Base-by-base conservation (phyloP, 2,329 filamentous ascomycete genomes). In the Fusarium setosum region DNA sequence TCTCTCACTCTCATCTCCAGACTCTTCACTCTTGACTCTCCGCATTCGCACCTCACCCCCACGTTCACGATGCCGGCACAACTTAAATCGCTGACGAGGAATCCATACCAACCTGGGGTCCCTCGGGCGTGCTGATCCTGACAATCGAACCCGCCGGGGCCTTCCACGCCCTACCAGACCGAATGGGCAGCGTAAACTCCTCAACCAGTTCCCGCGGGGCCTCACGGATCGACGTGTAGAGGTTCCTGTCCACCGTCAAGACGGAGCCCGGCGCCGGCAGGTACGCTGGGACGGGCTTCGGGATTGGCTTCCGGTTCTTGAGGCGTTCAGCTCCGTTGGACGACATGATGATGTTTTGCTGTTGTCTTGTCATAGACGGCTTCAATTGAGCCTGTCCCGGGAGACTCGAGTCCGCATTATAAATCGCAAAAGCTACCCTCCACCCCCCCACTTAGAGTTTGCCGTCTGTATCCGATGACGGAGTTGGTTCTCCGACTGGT, bases 91-190 rank as follows among this genome's bases (percentile, higher is more conserved):
- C n/a, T 7, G 10, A 23, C 24, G 21, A 41, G 24, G 20, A 47
- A 31, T 61, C 18, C 60, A 75, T 75, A 83, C 81, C 85, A 47
- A 96, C 92, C 79, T 96, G 93, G 0, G 93, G 88, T 0, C 93
- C 93, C 54, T 90, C 81, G 0, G 92, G 92, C 0, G 92, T 95
- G 57, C 88, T 91, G 63, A 96, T 88, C 13, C 89, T 87, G 61
- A 92, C 86, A 56, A 96, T 85, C 47, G 84, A 84, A 4, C 91
- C 91, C 2, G 87, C 86, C 0, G 87, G 84, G 0, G 91, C 92
- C 45, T 85, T 82, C 90, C 91, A 96, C 1, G 92, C 92, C 60
- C 83, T 83, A 1, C 90, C 93, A 3, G 90, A 92, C 31, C 92
- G 88, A 26, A 93, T 91, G 0, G 91, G 90, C 24, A 96, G 81